Base-by-base conservation (phyloP, 176 grass and related monocot genomes). In the Bromus sterilis region DNA sequence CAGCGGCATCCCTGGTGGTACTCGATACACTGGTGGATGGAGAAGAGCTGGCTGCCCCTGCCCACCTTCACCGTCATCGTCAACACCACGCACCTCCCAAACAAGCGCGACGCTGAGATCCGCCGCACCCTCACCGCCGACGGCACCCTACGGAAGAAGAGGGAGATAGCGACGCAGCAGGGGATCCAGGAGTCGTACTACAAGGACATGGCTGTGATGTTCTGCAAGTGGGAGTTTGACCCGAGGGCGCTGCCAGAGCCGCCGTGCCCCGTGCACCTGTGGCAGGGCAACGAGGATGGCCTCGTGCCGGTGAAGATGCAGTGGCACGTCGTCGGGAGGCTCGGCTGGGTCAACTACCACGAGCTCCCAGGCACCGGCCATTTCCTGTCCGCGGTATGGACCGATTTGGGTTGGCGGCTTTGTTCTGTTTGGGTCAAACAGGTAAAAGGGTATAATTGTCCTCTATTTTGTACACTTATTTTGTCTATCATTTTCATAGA, bases 21-120 rank as follows among this genome's bases (percentile, higher is more conserved):
- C n/a, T n/a, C n/a, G 37, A 91, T 97, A 70, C 94, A 93, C 57
- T 97, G 91, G 94, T 97, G 91, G 89, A 97, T 93, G 94, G 84
- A 87, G 57, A 91, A 97, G 75, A 72, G 63, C 56, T 93, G 91
- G 91, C 70, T 97, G 36, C 91, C 94, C 26, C 63, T 97, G 31
- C 91, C 94, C 66, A 77, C 89, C 60, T 97, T 91, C 43, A 93
- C 88, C 10, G 91, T 92, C 63, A 76, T 93, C 70, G 81, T 68
- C 72, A 87, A 85, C 88, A 89, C 86, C n/a, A 87, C 84, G 4
- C 18, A 46, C 46, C 81, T 97, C 4, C 94, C 94, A 53, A 94
- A 94, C 76, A 88, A 76, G 21, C 74, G 82, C 11, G 92, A 97
- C 78, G 88, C 80, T 35, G 82, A 91, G 71, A 21, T 89, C 65